These are phyloP conservation scores for Mortierella sp. DNA, from an alignment of 371 early-diverging fungal genomes.

Conservation along the genomic window DNA sequence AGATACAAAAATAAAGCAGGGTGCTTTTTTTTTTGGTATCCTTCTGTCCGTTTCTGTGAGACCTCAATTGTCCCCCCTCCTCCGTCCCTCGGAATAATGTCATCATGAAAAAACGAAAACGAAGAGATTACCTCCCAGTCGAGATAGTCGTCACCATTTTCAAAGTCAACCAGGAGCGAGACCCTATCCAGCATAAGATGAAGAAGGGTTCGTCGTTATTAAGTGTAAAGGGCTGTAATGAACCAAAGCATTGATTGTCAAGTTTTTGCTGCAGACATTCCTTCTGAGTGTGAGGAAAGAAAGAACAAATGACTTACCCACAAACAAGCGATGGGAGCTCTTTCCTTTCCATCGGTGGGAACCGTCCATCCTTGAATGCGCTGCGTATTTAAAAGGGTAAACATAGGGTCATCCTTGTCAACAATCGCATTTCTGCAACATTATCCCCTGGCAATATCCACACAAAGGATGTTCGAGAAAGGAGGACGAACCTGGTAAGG, in stretches of 20 bases:
- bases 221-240: neutral
- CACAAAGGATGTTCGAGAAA: neutral
- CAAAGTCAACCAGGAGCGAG: constrained; percentile 90
- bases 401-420: neutral
- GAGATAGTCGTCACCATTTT: constrained; percentile 74
- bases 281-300: neutral
- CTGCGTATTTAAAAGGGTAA: constrained; percentile 55
- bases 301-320: constrained; percentile 45
- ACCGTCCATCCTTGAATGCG: constrained; percentile 87
- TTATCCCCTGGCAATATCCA: neutral
- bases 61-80: neutral
- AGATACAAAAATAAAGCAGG: neutral
- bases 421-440: neutral
- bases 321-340: constrained; percentile 81
- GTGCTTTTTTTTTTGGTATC: neutral
- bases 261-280: neutral
- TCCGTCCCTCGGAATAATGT: constrained; percentile 7
- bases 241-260: neutral
- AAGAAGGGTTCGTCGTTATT: neutral
- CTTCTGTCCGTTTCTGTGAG: neutral
- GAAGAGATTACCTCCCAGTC: constrained; percentile 84
- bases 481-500: constrained; percentile 72
- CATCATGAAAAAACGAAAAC: neutral
- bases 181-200: constrained; percentile 61
- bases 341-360: constrained; percentile 76